Evolutionary conservation across 1,284 basidiomycete species (phyloP).

Genomic region (Filobasidium uniguttulatum): DNA sequence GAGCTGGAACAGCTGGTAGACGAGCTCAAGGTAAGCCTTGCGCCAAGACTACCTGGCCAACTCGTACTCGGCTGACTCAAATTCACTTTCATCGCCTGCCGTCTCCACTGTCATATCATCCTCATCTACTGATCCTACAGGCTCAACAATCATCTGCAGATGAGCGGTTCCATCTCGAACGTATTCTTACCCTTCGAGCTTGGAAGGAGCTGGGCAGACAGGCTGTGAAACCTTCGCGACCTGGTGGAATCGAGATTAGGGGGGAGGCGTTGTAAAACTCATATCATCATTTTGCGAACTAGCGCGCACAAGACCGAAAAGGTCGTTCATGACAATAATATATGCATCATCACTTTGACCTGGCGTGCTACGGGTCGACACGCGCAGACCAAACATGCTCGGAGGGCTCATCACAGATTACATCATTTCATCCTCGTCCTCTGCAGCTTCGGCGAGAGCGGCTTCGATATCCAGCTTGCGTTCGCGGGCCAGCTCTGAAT

Average conservation of each 20-base stretch:
- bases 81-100: too few relatives aligned
- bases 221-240: background rate
- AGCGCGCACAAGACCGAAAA: background rate
- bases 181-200: constrained; percentile 98
- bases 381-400: too few relatives aligned
- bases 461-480: constrained; percentile 15
- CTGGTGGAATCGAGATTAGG: background rate
- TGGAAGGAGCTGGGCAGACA: constrained; percentile 58
- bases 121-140: constrained; percentile 66
- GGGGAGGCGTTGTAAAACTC: background rate
- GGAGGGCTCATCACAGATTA: too few relatives aligned
- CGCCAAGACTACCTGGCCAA: too few relatives aligned
- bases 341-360: too few relatives aligned
- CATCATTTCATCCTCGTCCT: constrained; percentile 12
- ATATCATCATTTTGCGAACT: background rate
- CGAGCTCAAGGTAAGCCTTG: too few relatives aligned
- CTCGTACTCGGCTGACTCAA: too few relatives aligned
- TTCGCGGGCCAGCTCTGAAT: constrained; percentile 15
- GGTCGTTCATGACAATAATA: background rate
- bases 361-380: too few relatives aligned
- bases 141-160: constrained; percentile 46
- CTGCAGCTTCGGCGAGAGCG: constrained; percentile 12
- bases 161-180: constrained; percentile 97
- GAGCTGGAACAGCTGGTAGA: too few relatives aligned
- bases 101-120: too few relatives aligned